phyloP scores from a whole-genome alignment of 768 basidiomycete genomes.

The Auriculariales sp. region DNA sequence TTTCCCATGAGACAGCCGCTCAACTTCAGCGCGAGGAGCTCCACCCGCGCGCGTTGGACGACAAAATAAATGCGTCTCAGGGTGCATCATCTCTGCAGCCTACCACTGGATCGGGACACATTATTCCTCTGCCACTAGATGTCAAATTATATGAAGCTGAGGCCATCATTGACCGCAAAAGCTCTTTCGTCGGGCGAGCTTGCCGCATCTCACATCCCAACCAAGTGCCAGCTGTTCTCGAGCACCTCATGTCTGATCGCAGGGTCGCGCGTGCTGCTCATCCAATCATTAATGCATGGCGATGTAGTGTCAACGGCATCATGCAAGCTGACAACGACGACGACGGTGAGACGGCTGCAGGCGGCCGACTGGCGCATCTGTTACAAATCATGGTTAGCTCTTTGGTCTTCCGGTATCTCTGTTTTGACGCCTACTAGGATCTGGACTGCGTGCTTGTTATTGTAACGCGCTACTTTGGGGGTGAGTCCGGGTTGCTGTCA shows the following conservation, averaged over 20 bases:
- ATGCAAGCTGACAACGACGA: constrained; percentile 90
- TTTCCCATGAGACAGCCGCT: constrained; percentile 38
- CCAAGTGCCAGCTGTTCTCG: constrained; percentile 60
- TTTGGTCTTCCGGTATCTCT: background rate
- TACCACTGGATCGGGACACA: constrained; percentile 6
- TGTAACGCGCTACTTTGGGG: constrained; percentile 90
- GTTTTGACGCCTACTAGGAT: constrained; percentile 32
- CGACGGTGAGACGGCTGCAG: constrained; percentile 88
- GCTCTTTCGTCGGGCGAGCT: constrained; percentile 73
- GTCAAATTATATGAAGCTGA: constrained; percentile 59
- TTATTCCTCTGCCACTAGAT: constrained; percentile 32
- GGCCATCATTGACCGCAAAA: constrained; percentile 76
- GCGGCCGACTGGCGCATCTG: constrained; percentile 78
- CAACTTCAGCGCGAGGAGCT: constrained; percentile 41
- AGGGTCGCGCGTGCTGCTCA: constrained; percentile 63
- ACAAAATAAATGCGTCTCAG: constrained; percentile 3
- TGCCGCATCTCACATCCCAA: constrained; percentile 70
- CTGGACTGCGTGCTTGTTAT: constrained; percentile 74
- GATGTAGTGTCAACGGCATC: constrained; percentile 50
- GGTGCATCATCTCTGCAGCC: constrained; percentile 10
- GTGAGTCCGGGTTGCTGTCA: constrained; percentile 84
- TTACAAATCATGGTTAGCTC: constrained; percentile 65
- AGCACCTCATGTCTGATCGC: constrained; percentile 53
- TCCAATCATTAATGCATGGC: constrained; percentile 73
- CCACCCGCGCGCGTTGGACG: background rate